These are phyloP conservation scores for Phytophthora boehmeriae DNA, from an alignment of 352 stramenopile genomes.

Conservation along the genomic window DNA sequence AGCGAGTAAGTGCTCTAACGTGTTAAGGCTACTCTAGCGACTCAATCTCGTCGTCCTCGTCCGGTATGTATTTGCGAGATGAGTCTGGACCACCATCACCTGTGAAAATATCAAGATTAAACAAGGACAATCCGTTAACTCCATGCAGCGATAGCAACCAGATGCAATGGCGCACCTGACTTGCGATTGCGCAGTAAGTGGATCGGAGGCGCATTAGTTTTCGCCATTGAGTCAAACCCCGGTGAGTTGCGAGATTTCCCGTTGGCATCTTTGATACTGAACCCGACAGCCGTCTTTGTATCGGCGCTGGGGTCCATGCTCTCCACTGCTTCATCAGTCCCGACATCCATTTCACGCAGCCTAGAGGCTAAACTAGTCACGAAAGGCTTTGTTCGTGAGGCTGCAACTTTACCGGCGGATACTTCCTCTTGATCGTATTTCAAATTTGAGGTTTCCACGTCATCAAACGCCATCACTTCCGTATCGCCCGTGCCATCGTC, in stretches of 20 bases:
- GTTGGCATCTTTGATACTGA: slow-evolving; percentile 24
- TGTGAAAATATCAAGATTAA: not conserved
- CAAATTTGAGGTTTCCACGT: not conserved
- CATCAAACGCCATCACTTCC: not conserved
- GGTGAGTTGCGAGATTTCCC: slow-evolving; percentile 3
- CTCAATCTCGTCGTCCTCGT: slow-evolving; percentile 20
- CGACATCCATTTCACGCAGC: slow-evolving; percentile 19
- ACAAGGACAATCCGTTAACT: not conserved
- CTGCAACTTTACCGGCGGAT: not conserved
- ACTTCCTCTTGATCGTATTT: not conserved
- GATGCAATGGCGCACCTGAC: slow-evolving; percentile 7
- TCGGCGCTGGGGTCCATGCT: slow-evolving; percentile 12
- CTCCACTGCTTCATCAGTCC: slow-evolving; percentile 7
- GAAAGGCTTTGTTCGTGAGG: not conserved
- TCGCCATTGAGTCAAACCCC: slow-evolving; percentile 4
- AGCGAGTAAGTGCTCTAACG: too few relatives aligned
- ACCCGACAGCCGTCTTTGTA: slow-evolving; percentile 7
- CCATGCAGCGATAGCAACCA: too few relatives aligned
- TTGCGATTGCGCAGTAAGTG: slow-evolving; percentile 23
- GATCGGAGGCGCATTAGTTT: slow-evolving; percentile 13
- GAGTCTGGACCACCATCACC: slow-evolving; percentile 2
- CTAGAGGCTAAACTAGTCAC: slow-evolving; percentile 16
- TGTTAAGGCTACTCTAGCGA: slow-evolving; percentile 18
- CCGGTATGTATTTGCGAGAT: slow-evolving; percentile 9
- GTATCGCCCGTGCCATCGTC: not conserved